Base-by-base conservation (phyloP, 352 stramenopile genomes). In the Globisporangium yorkense region DNA sequence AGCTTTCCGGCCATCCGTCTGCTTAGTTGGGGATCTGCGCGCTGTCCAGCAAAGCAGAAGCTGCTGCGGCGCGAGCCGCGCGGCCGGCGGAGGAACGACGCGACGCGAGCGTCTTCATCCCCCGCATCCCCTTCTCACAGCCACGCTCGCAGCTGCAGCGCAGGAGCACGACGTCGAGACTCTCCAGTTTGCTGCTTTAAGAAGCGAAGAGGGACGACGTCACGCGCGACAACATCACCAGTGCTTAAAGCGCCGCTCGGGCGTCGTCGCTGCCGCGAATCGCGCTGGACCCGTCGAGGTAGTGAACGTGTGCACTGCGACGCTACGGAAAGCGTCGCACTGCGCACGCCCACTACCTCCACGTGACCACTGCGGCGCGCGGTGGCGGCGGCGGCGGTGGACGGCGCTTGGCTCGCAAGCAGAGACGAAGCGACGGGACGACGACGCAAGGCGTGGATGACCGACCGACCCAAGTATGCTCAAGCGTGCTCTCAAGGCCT, bases 311-410 rank as follows among this genome's bases (percentile, higher is more conserved):
- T 35, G 57, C 37, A 57, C 39, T 52, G 50, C 41, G 56, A 57
- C 40, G 45, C 55, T 63, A 41, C 39, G 3, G 21, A 15, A 52
- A 63, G 40, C 27, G 46, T 57, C 51, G 57, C 31, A 48, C 41
- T 57, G 55, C 20, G 29, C 18, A 46, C 49, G 57, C 15, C 49
- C 41, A 63, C 49, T 52, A 63, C 57, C 41, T 63, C 57, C 49
- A 56, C 49, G 57, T 57, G 41, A 57, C 50, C 57, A 62, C 20
- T 55, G 21, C n/a, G 37, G 49, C 37, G 52, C 37, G 10, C 45
- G 55, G 18, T 35, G 47, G 43, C 43, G 40, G 5, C 40, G 16
- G 40, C 15, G 16, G 15, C 40, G 16, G 2, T 20, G 40, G 10
- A 12, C 15, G 40, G 3, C 40, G 43, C 20, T 15, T 27, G n/a